phyloP scores from a whole-genome alignment of 1,284 basidiomycete species.

The Ceratobasidium sp. region DNA sequence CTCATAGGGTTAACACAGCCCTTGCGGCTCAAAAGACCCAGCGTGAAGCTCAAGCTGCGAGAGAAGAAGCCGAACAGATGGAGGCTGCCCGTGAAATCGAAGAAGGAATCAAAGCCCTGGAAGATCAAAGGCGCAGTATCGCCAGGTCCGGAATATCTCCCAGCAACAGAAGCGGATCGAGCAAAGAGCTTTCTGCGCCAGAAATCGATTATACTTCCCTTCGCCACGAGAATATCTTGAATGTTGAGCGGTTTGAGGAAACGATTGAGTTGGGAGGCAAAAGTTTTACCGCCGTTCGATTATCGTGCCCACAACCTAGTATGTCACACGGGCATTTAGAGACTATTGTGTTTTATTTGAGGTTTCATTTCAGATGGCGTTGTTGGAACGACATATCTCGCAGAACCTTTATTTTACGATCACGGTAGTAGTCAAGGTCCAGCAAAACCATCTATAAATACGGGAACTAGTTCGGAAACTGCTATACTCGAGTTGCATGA shows the following conservation, averaged over 20 bases:
- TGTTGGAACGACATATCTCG: conserved; percentile 32
- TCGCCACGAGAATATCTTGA: neutral
- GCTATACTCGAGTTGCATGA: conserved; percentile 34
- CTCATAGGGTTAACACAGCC: conserved; percentile 14
- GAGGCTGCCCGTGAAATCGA: conserved; percentile 32
- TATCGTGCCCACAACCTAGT: conserved; percentile 37
- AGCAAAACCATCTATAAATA: conserved; percentile 8
- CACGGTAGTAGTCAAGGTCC: neutral
- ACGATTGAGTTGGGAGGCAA: conserved; percentile 16
- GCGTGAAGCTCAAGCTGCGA: conserved; percentile 35
- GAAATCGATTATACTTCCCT: neutral
- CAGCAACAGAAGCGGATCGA: neutral
- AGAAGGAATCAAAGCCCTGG: conserved; percentile 32
- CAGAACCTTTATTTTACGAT: conserved; percentile 25
- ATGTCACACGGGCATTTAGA: neutral
- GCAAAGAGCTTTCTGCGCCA: neutral
- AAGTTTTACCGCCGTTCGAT: conserved; percentile 10
- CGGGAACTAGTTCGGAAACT: neutral
- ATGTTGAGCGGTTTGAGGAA: conserved; percentile 16
- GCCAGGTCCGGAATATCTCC: conserved; percentile 21
- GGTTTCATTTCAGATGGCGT: conserved; percentile 4
- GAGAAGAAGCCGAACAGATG: conserved; percentile 30
- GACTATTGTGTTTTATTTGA: neutral
- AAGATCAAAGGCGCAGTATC: conserved; percentile 7
- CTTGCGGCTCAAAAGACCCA: conserved; percentile 33